Conservation (phyloP, 2,329 filamentous ascomycete species). For the Trichoderma lentiforme region DNA sequence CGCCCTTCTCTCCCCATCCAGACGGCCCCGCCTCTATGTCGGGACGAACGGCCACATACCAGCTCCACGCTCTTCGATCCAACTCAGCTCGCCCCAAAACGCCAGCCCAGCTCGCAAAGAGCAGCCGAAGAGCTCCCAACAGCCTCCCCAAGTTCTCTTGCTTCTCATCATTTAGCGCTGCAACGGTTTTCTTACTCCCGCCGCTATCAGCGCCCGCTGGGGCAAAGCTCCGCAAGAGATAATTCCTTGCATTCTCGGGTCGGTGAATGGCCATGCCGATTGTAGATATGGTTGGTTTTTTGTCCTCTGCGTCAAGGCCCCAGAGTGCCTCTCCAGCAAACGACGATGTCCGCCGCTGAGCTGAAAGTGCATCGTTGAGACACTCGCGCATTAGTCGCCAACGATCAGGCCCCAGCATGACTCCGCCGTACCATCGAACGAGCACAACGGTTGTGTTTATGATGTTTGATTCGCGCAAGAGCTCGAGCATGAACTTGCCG, state of each 20-base stretch:
- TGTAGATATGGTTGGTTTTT: conserved; percentile 39
- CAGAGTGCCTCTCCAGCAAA: conserved; percentile 54
- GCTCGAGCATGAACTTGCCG: conserved; percentile 53
- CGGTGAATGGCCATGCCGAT: conserved; percentile 68
- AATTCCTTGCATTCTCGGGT: conserved; percentile 64
- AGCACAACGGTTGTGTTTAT: conserved; percentile 56
- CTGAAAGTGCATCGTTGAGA: conserved; percentile 52
- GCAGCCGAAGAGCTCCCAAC: conserved; percentile 65
- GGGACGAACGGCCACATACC: conserved; percentile 76
- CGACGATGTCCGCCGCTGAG: conserved; percentile 38
- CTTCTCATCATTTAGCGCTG: conserved; percentile 56
- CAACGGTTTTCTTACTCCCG: conserved; percentile 48
- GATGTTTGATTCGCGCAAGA: conserved; percentile 50
- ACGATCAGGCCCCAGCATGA: conserved; percentile 59
- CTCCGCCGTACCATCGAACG: conserved; percentile 60
- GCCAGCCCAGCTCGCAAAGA: conserved; percentile 72
- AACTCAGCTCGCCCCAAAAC: conserved; percentile 63
- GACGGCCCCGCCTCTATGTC: conserved; percentile 69
- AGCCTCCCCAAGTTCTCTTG: conserved; percentile 67
- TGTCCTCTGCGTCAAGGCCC: conserved; percentile 56
- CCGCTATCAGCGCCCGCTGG: conserved; percentile 28
- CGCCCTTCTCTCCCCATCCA: conserved; percentile 81
- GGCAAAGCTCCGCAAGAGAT: conserved; percentile 59
- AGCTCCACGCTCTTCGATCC: conserved; percentile 73
- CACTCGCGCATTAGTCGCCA: conserved; percentile 61